Conservation (phyloP, 2,329 filamentous ascomycete genomes). For the Ramularia collo-cygni region DNA sequence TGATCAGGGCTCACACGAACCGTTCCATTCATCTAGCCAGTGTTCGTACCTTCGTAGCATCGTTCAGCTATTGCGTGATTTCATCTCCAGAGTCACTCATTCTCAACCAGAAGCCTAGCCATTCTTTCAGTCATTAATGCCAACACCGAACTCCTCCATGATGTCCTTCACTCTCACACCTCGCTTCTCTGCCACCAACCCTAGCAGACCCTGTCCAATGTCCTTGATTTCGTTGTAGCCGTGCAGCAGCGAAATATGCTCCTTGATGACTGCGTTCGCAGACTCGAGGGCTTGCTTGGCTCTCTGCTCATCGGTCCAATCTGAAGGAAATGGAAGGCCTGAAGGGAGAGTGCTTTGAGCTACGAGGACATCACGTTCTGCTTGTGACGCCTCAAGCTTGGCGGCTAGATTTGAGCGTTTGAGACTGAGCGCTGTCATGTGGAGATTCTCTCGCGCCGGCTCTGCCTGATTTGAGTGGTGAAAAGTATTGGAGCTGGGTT, state of each 20-base stretch:
- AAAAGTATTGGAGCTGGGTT: neutral
- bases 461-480: neutral
- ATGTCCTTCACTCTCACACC: conserved; percentile 48
- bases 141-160: conserved; percentile 43
- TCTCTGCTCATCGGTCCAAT: conserved; percentile 21
- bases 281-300: conserved; percentile 31
- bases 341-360: conserved; percentile 22
- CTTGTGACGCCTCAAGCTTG: conserved; percentile 41
- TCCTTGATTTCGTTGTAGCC: conserved; percentile 67
- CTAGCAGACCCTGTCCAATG: conserved; percentile 58
- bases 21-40: no score
- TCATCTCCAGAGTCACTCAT: no score
- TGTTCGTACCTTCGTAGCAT: no score
- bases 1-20: no score
- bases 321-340: conserved; percentile 20
- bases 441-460: conserved; percentile 10
- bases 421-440: conserved; percentile 16
- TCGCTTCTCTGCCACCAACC: conserved; percentile 58
- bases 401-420: conserved; percentile 38
- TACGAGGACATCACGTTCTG: conserved; percentile 35
- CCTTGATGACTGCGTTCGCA: conserved; percentile 49
- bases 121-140: conserved; percentile 36
- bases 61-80: no score
- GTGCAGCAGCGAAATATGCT: conserved; percentile 59
- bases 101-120: neutral